Evolutionary conservation across 148 eudicot genomes (phyloP).

Genomic region (Selenicereus undatus): DNA sequence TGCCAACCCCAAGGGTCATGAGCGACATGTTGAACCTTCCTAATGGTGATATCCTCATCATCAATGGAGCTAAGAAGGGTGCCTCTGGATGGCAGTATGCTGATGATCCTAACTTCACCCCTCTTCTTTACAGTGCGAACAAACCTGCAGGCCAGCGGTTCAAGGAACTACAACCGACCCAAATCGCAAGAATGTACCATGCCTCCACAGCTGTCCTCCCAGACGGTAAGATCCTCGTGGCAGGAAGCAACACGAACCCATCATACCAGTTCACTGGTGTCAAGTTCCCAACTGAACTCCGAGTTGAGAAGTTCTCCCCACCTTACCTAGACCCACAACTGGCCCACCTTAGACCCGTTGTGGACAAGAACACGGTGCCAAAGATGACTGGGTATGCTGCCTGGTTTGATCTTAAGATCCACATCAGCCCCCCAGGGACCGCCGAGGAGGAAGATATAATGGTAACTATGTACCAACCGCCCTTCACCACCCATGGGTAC

Average conservation of each 20-base stretch:
- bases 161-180: slow-evolving; percentile 24
- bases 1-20: slow-evolving; percentile 70
- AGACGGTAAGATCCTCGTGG: slow-evolving; percentile 53
- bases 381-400: slow-evolving; percentile 34
- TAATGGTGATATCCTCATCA: slow-evolving; percentile 47
- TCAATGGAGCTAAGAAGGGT: slow-evolving; percentile 70
- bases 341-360: slow-evolving; percentile 21
- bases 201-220: slow-evolving; percentile 53
- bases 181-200: slow-evolving; percentile 76
- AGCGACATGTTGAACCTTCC: slow-evolving; percentile 80
- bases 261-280: slow-evolving; percentile 27
- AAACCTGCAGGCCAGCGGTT: slow-evolving; percentile 43
- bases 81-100: slow-evolving; percentile 68
- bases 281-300: slow-evolving; percentile 51
- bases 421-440: not conserved
- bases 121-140: slow-evolving; percentile 48
- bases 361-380: slow-evolving; percentile 1
- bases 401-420: slow-evolving; percentile 16
- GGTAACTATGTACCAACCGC: slow-evolving; percentile 60
- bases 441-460: slow-evolving; percentile 26
- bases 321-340: slow-evolving; percentile 51
- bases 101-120: slow-evolving; percentile 39
- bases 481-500: slow-evolving; percentile 92
- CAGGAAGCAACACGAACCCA: slow-evolving; percentile 66
- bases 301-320: slow-evolving; percentile 71